A percentile compares a stretch with the other conserved stretches of the same genome.
Evolutionary conservation across 441 rosid species (phyloP).

Genomic region (Biscutella laevigata): DNA sequence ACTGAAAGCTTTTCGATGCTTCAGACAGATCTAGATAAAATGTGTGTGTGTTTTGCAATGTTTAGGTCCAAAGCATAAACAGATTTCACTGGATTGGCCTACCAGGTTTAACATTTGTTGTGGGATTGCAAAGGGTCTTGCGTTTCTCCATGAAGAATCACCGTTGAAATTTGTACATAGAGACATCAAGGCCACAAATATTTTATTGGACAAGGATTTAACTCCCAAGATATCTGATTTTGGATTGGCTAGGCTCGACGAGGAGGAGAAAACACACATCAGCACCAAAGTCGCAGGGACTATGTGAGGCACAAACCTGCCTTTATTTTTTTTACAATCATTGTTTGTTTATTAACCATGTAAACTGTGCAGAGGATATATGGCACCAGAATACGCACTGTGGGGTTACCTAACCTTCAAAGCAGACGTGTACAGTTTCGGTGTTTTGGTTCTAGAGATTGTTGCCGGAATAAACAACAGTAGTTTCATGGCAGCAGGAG

Average conservation of each 20-base stretch:
- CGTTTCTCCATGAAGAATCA: slow-evolving; percentile 58
- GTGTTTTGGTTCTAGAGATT: slow-evolving; percentile 53
- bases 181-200: too few relatives aligned
- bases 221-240: slow-evolving; percentile 71
- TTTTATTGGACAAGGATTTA: slow-evolving; percentile 40
- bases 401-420: slow-evolving; percentile 56
- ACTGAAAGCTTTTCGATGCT: background rate
- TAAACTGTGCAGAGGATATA: slow-evolving; percentile 50
- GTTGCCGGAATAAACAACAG: slow-evolving; percentile 48
- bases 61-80: slow-evolving; percentile 36
- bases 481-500: slow-evolving; percentile 36
- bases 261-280: slow-evolving; percentile 46
- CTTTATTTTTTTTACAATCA: background rate
- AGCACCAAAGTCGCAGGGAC: slow-evolving; percentile 69
- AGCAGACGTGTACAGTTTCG: slow-evolving; percentile 67
- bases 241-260: too few relatives aligned
- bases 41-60: slow-evolving; percentile 11
- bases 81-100: slow-evolving; percentile 44
- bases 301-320: slow-evolving; percentile 36
- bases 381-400: slow-evolving; percentile 72
- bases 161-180: slow-evolving; percentile 56
- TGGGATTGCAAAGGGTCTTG: slow-evolving; percentile 59
- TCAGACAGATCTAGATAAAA: background rate
- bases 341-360: slow-evolving; percentile 15
- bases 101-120: slow-evolving; percentile 41